Evolutionary conservation across 139 green algal species (phyloP).

Genomic region (Axilococcus clingmanii): DNA sequence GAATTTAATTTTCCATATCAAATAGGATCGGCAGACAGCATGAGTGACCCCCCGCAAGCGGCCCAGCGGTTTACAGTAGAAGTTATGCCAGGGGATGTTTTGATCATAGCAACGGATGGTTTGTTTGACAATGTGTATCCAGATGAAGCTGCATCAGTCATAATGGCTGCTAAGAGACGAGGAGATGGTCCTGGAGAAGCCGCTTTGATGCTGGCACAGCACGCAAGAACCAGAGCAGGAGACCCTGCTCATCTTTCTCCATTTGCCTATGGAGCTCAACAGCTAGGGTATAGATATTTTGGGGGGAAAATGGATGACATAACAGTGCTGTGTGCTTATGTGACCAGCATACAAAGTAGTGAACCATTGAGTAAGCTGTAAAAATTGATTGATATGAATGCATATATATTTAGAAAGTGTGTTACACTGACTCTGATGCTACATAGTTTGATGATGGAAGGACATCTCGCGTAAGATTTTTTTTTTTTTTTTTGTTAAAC

Average conservation of each 20-base stretch:
- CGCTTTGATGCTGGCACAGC: conserved; percentile 36
- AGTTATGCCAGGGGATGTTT: conserved; percentile 73
- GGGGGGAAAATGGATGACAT: conserved; percentile 85
- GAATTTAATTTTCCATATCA: conserved; percentile 98
- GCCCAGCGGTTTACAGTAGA: conserved; percentile 40
- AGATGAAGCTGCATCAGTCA: conserved; percentile 62
- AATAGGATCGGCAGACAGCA: conserved; percentile 44
- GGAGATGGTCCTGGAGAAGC: conserved; percentile 27
- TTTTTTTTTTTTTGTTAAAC: no score
- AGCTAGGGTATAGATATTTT: conserved; percentile 28
- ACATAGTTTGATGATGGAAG: no score
- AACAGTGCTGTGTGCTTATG: conserved; percentile 63
- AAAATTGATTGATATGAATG: no score
- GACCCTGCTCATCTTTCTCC: conserved; percentile 65
- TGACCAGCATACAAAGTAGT: no score
- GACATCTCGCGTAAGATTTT: no score
- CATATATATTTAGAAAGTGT: no score
- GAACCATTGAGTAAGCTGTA: no score
- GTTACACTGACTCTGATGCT: no score
- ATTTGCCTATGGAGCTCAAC: conserved; percentile 66
- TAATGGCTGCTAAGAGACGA: conserved; percentile 12
- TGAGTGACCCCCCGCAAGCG: conserved; percentile 45
- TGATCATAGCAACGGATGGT: conserved; percentile 87
- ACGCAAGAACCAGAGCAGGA: conserved; percentile 26
- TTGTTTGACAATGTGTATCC: conserved; percentile 97